phyloP scores from a whole-genome alignment of 2,329 filamentous ascomycete genomes.

The Colletotrichum karsti region DNA sequence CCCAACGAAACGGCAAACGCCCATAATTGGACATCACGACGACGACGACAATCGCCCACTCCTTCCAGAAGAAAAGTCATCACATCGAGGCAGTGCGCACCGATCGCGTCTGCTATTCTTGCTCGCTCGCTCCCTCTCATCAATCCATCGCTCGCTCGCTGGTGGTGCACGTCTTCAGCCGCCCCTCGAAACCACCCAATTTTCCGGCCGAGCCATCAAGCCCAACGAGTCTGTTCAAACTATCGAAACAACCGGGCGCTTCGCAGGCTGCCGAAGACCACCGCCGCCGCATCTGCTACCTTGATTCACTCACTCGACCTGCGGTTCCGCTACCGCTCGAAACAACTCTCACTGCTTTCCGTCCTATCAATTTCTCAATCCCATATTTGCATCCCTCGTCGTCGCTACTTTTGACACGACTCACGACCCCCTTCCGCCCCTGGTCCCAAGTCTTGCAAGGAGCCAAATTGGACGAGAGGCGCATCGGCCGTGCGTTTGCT shows the following conservation, averaged over 20 bases:
- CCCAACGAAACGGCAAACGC: background rate
- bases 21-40: background rate
- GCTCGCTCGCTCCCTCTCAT: background rate
- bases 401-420: background rate
- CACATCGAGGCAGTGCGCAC: slow-evolving; percentile 12
- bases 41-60: background rate
- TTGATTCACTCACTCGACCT: background rate
- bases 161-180: background rate
- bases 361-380: background rate
- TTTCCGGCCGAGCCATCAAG: background rate
- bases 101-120: background rate
- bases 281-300: background rate
- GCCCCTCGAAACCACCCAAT: background rate
- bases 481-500: slow-evolving; percentile 22
- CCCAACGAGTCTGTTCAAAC: background rate
- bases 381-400: background rate
- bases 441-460: slow-evolving; percentile 18
- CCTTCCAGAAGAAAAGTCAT: background rate
- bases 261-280: background rate
- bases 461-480: slow-evolving; percentile 6
- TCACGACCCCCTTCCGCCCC: background rate
- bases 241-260: slow-evolving; percentile 19
- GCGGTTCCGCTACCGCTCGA: background rate
- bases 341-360: background rate
- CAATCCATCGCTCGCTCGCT: slow-evolving; percentile 4